Evolutionary conservation across 2,329 filamentous ascomycete genomes (phyloP).

Genomic region (Fusarium oxysporum): DNA sequence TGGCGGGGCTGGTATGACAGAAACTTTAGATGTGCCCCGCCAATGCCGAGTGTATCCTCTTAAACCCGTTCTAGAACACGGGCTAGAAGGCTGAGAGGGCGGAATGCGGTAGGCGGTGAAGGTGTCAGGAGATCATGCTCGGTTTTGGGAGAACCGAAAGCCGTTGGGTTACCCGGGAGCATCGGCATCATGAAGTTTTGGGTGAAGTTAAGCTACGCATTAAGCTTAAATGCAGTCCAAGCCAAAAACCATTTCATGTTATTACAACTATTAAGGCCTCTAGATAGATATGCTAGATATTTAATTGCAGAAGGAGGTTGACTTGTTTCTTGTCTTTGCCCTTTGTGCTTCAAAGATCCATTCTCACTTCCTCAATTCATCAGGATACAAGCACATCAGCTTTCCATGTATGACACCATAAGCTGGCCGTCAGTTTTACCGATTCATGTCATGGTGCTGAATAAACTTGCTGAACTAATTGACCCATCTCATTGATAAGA

Average conservation of each 20-base stretch:
- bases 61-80: conserved; percentile 27
- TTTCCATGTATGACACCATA: background rate
- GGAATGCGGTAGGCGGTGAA: conserved; percentile 24
- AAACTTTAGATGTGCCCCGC: conserved; percentile 41
- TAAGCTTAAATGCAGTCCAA: conserved; percentile 17
- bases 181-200: conserved; percentile 2
- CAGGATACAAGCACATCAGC: background rate
- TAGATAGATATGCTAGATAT: background rate
- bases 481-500: background rate
- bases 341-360: too few relatives aligned
- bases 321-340: too few relatives aligned
- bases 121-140: background rate
- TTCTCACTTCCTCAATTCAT: too few relatives aligned
- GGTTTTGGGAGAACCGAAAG: conserved; percentile 6
- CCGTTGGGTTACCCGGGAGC: conserved; percentile 22
- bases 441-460: background rate
- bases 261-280: background rate
- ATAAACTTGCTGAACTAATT: background rate
- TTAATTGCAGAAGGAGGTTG: background rate
- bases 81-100: conserved; percentile 9
- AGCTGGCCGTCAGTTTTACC: background rate
- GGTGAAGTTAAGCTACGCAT: background rate
- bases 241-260: background rate
- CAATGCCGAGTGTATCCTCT: conserved; percentile 48
- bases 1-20: conserved; percentile 33